Conservation (phyloP, 805 yeast genomes). For the Barnettozyma vustinii region DNA sequence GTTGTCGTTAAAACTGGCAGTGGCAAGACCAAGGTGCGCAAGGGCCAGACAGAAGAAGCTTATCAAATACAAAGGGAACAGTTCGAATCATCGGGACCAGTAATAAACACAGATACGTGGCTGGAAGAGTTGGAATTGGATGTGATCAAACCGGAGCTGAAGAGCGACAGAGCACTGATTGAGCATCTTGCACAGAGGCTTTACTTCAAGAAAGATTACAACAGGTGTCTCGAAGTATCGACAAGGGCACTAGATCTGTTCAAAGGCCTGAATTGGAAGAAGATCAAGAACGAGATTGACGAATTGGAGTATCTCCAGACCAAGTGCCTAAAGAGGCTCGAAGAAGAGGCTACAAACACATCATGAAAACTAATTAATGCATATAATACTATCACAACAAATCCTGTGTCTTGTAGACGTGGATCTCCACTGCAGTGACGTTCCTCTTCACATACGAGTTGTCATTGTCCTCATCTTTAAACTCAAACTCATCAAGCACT, state of each 20-base stretch:
- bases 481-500: conserved; percentile 65
- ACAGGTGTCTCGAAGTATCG: conserved; percentile 43
- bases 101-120: conserved; percentile 42
- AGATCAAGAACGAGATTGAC: conserved; percentile 43
- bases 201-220: conserved; percentile 50
- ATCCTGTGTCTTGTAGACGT: conserved; percentile 25
- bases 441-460: conserved; percentile 30
- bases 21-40: conserved; percentile 48
- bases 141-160: conserved; percentile 31
- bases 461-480: conserved; percentile 29
- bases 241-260: conserved; percentile 31
- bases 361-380: neutral
- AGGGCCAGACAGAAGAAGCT: conserved; percentile 66
- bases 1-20: conserved; percentile 41
- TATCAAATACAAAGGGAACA: conserved; percentile 45
- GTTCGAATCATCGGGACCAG: conserved; percentile 55
- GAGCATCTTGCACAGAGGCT: conserved; percentile 59
- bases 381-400: neutral
- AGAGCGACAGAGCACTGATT: conserved; percentile 50
- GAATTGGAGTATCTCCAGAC: conserved; percentile 44
- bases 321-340: conserved; percentile 30
- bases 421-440: conserved; percentile 39
- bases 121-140: conserved; percentile 29
- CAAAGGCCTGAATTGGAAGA: conserved; percentile 32
- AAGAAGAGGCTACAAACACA: neutral